Evolutionary conservation across 2,329 filamentous ascomycete species (phyloP), one percentile per base, ranked within the genome.

Genomic region (Epichloe coenophiala): DNA sequence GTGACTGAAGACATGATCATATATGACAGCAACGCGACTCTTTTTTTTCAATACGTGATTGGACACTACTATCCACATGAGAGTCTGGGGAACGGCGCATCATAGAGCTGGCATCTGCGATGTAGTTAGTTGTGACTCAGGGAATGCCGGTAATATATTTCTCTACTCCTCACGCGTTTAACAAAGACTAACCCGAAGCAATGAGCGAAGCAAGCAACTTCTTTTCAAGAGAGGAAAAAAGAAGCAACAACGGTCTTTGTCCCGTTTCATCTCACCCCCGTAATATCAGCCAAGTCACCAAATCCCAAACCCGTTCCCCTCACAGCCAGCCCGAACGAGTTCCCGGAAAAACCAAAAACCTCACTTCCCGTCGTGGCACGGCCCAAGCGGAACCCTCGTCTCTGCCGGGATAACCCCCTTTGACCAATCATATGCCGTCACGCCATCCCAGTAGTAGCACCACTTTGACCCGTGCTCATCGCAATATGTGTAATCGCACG

Each of bases 391-490:
- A 2, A 58, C 60, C n/a, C 59, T 58, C 23, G 61, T 63, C 59
- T 69, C 68, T 2, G 67, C 69, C 3, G 68, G 68, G 13, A 67
- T 47, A 5, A 63, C 62, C 0, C 23, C 67, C 68, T 57, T 55
- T 1, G 56, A 59, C 17, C 57, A 51, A 46, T 70, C 60, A 52
- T 60, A 68, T n/a, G 58, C 57, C 6, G 65, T 69, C 43, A 68
- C 54, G 15, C 67, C 68, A 23, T 57, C 60, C 61, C 67, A 71
- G 57, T 62, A 67, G 54, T 67, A 63, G 57, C 69, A 71, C 61
- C 64, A 71, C 3, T 23, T 51, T 3, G 62, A 62, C 3, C 59
- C 60, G 13, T 56, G 53, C 15, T 60, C 57, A 41, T 64, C 63
- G 59, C 68, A 69, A 57, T 67, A 68, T 23, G 55, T 53, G 54